phyloP scores from a whole-genome alignment of 306 rosid genomes.

The Morella rubra region DNA sequence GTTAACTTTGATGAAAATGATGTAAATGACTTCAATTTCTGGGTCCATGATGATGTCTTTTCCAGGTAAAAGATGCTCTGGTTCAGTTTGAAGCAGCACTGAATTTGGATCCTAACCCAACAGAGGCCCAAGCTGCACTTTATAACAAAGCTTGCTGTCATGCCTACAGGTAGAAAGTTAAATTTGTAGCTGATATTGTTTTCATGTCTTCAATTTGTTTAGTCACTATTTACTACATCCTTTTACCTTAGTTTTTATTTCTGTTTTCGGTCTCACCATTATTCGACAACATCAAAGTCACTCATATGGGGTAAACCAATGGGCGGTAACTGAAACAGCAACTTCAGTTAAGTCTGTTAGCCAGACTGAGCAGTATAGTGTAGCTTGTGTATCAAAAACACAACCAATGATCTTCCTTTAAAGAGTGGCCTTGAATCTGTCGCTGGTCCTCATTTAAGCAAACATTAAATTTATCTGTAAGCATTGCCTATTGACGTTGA shows the following conservation, averaged over 20 bases:
- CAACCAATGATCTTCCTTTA: not conserved
- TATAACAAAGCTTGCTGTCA: constrained; percentile 98
- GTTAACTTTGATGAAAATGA: not conserved
- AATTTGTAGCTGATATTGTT: not conserved
- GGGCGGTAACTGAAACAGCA: not conserved
- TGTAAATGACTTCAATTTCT: constrained; percentile 8
- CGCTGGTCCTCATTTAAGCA: not conserved
- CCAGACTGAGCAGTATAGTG: not conserved
- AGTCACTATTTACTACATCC: not conserved
- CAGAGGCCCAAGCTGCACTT: constrained; percentile 91
- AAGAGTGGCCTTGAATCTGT: constrained; percentile 7
- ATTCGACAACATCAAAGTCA: not conserved
- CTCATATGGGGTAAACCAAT: not conserved
- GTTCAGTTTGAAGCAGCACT: constrained; percentile 84
- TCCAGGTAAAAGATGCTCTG: constrained; percentile 95
- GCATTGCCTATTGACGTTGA: constrained; percentile 18
- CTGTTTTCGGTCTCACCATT: not conserved
- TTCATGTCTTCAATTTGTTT: not conserved
- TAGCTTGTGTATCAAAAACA: constrained; percentile 3
- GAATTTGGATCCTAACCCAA: constrained; percentile 70
- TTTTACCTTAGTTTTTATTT: not conserved
- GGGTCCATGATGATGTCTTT: constrained; percentile 17
- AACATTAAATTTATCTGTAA: not conserved
- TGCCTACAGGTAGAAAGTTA: constrained; percentile 66
- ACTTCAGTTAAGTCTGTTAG: constrained; percentile 4